Evolutionary conservation across 352 stramenopile species (phyloP).

Genomic region (Pythium angustatum): DNA sequence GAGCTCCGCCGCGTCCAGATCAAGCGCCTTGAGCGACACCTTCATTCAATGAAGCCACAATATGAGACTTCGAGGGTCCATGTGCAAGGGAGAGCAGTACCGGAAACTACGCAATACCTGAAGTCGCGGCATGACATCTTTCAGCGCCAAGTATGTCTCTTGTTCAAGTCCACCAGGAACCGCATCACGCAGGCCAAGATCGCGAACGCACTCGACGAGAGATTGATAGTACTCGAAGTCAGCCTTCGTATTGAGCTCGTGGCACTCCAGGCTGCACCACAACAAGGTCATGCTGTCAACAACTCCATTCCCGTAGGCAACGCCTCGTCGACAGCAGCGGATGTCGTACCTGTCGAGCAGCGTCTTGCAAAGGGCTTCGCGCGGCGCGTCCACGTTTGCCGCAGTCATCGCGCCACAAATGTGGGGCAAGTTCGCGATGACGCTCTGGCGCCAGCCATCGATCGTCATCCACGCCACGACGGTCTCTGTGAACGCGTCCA

Average conservation of each 20-base stretch:
- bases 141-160: conserved; percentile 39
- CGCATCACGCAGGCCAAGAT: conserved; percentile 46
- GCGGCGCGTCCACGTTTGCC: not conserved
- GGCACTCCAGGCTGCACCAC: conserved; percentile 38
- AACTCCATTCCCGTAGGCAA: not conserved
- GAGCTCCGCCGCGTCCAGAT: conserved; percentile 39
- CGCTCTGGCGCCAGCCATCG: conserved; percentile 5
- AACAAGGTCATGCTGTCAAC: not conserved
- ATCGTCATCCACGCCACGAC: conserved; percentile 12
- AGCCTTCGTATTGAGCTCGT: conserved; percentile 35
- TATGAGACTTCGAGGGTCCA: not conserved
- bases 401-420: conserved; percentile 14
- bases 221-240: conserved; percentile 66
- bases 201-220: conserved; percentile 56
- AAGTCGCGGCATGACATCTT: conserved; percentile 54
- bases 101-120: conserved; percentile 50
- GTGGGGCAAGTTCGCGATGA: conserved; percentile 16
- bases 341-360: conserved; percentile 30
- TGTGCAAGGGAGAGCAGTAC: not conserved
- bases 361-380: conserved; percentile 5
- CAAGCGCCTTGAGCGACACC: conserved; percentile 33
- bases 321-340: not conserved
- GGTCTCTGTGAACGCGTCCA: conserved; percentile 7
- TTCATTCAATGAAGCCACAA: not conserved
- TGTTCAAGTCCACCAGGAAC: conserved; percentile 35